Base-by-base conservation (phyloP, 2,329 filamentous ascomycete species). In the Fusarium virguliforme region DNA sequence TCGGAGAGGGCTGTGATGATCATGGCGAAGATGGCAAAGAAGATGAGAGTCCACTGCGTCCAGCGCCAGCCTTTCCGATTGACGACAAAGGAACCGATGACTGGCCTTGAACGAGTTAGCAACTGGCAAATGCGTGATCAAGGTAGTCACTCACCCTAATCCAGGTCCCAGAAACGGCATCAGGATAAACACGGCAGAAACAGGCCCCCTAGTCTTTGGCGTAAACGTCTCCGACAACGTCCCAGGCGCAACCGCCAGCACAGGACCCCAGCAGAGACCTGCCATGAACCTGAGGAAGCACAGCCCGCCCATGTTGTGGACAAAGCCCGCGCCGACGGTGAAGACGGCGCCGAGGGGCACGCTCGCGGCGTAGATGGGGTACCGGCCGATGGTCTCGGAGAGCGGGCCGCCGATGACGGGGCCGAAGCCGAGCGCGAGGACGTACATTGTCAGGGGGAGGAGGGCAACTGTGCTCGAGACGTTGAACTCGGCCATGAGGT, bases 331-430 rank as follows among this genome's bases (percentile, higher is more conserved):
- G 3, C 88, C 89, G 1, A 90, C 74, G 0, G 85, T 86, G 74
- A 91, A 91, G 0, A 90, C 73, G 3, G 84, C 83, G 4, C 86
- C 87, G 0, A 88, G 71, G 0, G 84, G 83, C 2, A 85, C 76
- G 0, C 82, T 82, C 2, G 80, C 71, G 1, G 85, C 61, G 75
- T 89, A 90, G 28, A 90, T 83, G 3, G 84, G 79, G 24, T 84
- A 81, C 1, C 90, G 82, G 3, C 90, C 90, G 35, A 87, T 79
- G 0, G 83, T 85, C 74, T 92, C 90, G 54, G 86, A 89, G 1
- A 90, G 73, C 0, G 89, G 90, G 0, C 89, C 88, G 9, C 86
- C 87, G 13, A 90, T 67, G 55, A 91, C 79, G 7, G 90, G 90
- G 0, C 89, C 90, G 15, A 90, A 81, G 4, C 82, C 88, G 0